These are phyloP conservation scores for Yamadazyma triangularis DNA, from an alignment of 1,139 yeast species.

Conservation along the genomic window DNA sequence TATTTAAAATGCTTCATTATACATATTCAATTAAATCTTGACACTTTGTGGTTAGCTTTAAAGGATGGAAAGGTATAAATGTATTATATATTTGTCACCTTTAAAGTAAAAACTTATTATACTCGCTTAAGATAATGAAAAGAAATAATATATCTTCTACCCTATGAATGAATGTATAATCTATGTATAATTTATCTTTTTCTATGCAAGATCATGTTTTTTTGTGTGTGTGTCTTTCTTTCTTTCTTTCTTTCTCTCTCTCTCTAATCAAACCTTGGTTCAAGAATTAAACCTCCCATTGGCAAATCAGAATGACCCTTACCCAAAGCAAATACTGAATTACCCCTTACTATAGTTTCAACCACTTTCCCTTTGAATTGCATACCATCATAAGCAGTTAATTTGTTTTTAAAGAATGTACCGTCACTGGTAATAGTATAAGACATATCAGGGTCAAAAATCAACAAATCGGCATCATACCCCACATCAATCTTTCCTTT, in stretches of 20 bases:
- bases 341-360: slow-evolving; percentile 77
- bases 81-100: too few species aligned
- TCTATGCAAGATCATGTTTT: too few species aligned
- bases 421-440: slow-evolving; percentile 56
- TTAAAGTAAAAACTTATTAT: too few species aligned
- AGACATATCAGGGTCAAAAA: slow-evolving; percentile 62
- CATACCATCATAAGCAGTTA: slow-evolving; percentile 80
- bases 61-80: too few species aligned
- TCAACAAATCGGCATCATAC: slow-evolving; percentile 80
- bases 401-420: slow-evolving; percentile 74
- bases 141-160: too few species aligned
- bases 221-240: too few species aligned
- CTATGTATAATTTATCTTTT: too few species aligned
- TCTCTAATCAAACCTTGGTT: slow-evolving; percentile 38
- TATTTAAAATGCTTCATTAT: too few species aligned
- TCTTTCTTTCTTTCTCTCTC: not conserved
- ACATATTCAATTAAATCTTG: too few species aligned
- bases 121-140: too few species aligned
- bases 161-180: too few species aligned
- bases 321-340: slow-evolving; percentile 53
- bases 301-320: slow-evolving; percentile 56
- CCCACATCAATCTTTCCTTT: slow-evolving; percentile 75
- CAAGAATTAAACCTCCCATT: slow-evolving; percentile 55
- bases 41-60: too few species aligned
- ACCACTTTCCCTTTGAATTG: slow-evolving; percentile 65